Evolutionary conservation across 257 asterid species (phyloP).

Genomic region (Nicotiana noctiflora): DNA sequence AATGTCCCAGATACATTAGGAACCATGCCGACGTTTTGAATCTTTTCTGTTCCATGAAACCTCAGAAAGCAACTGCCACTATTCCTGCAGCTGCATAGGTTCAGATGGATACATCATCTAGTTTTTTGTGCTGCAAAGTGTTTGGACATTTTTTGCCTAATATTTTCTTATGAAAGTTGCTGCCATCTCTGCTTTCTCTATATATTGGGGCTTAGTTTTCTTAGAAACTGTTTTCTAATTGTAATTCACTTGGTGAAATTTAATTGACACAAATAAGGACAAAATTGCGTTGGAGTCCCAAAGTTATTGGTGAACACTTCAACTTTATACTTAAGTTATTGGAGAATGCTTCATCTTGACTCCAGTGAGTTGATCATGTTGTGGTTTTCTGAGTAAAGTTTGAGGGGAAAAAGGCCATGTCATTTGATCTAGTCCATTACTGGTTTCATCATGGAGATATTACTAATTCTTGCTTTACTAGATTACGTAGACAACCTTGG

Average conservation of each 20-base stretch:
- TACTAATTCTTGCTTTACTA: background rate
- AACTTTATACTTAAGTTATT: background rate
- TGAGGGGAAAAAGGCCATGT: background rate
- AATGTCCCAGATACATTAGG: conserved; percentile 52
- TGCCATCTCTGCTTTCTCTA: background rate
- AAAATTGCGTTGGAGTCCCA: background rate
- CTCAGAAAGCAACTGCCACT: conserved; percentile 18
- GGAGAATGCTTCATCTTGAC: background rate
- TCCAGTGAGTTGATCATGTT: background rate
- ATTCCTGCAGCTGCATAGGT: conserved; percentile 30
- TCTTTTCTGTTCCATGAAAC: conserved; percentile 39
- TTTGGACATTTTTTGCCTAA: conserved; percentile 9
- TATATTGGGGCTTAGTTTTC: background rate
- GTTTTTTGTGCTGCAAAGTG: conserved; percentile 20
- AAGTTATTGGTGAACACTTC: background rate
- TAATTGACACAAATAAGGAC: background rate
- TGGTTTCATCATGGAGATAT: background rate
- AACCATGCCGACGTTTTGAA: conserved; percentile 66
- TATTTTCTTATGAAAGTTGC: conserved; percentile 3
- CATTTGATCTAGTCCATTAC: background rate
- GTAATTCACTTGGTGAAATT: background rate
- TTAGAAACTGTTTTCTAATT: background rate
- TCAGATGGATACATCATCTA: conserved; percentile 17
- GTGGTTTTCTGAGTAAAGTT: background rate
- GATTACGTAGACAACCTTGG: background rate